phyloP scores from a whole-genome alignment of 176 grass and related monocot species.

The Ensete ventricosum region DNA sequence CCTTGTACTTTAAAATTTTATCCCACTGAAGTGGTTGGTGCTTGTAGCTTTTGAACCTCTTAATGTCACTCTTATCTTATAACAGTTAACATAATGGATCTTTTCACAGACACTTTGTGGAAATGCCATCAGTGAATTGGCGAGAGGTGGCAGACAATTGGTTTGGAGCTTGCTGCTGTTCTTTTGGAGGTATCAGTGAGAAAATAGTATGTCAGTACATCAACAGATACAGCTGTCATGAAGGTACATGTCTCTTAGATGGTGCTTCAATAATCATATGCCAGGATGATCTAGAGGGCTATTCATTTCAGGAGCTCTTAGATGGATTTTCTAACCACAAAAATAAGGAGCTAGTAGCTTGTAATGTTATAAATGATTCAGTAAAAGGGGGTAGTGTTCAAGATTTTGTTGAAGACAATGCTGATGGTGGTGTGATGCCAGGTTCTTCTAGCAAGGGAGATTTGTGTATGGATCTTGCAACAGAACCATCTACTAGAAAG shows the following conservation, averaged over 20 bases:
- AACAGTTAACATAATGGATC: background rate
- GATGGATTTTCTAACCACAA: conserved; percentile 9
- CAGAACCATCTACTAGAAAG: background rate
- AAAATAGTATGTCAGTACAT: conserved; percentile 59
- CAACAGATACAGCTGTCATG: conserved; percentile 33
- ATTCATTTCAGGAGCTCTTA: conserved; percentile 14
- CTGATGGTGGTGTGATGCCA: conserved; percentile 14
- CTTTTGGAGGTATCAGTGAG: conserved; percentile 70
- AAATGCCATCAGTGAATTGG: conserved; percentile 88
- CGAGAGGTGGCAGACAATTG: conserved; percentile 91
- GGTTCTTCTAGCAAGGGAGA: conserved; percentile 10
- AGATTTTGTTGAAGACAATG: conserved; percentile 19
- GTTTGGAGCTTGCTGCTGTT: conserved; percentile 89
- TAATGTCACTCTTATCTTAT: background rate
- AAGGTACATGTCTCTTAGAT: conserved; percentile 52
- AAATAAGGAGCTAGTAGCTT: background rate
- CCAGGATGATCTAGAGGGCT: conserved; percentile 47
- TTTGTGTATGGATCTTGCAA: conserved; percentile 12
- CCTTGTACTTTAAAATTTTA: background rate
- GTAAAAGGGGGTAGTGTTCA: background rate
- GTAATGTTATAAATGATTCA: background rate
- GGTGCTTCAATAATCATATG: conserved; percentile 49
- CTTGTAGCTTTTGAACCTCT: background rate
- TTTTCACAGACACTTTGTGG: conserved; percentile 48
- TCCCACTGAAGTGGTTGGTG: background rate